phyloP scores from a whole-genome alignment of 2,329 filamentous ascomycete species.

The Paecilomyces dactylethromorphus region DNA sequence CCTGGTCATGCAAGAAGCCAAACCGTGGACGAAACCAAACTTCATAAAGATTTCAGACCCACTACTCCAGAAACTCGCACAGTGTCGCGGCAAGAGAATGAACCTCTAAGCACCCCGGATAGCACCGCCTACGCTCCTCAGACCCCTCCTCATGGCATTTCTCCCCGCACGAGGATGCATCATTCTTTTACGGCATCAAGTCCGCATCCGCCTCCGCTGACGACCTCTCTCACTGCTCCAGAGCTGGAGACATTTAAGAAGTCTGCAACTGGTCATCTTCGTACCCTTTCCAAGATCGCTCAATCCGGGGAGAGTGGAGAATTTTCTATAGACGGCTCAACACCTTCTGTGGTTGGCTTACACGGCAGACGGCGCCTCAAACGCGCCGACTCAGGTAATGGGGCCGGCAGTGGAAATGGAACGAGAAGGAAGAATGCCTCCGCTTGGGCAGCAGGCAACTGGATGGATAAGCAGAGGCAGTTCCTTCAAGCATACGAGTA shows the following conservation, averaged over 20 bases:
- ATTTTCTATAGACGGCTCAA: slow-evolving; percentile 68
- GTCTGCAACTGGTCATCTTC: slow-evolving; percentile 83
- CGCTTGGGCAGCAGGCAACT: slow-evolving; percentile 76
- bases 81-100: slow-evolving; percentile 21
- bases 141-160: slow-evolving; percentile 15
- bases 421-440: slow-evolving; percentile 51
- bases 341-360: slow-evolving; percentile 81
- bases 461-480: slow-evolving; percentile 98
- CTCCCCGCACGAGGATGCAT: slow-evolving; percentile 21
- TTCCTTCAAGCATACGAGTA: slow-evolving; percentile 98
- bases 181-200: slow-evolving; percentile 25
- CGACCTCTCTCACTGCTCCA: slow-evolving; percentile 53
- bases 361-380: slow-evolving; percentile 79
- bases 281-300: slow-evolving; percentile 77
- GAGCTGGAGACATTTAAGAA: slow-evolving; percentile 78
- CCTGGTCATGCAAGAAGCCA: slow-evolving; percentile 49
- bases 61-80: slow-evolving; percentile 25
- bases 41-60: slow-evolving; percentile 26
- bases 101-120: slow-evolving; percentile 15
- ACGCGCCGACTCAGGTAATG: slow-evolving; percentile 51
- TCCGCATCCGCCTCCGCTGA: slow-evolving; percentile 23
- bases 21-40: slow-evolving; percentile 53
- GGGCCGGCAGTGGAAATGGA: slow-evolving; percentile 30
- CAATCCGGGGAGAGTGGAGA: slow-evolving; percentile 70
- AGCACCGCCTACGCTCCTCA: neutral